Percentiles rank a stretch among this genome's conserved stretches.
phyloP scores from a whole-genome alignment of 192 early-diverging fungal genomes.

The Backusella sp. region DNA sequence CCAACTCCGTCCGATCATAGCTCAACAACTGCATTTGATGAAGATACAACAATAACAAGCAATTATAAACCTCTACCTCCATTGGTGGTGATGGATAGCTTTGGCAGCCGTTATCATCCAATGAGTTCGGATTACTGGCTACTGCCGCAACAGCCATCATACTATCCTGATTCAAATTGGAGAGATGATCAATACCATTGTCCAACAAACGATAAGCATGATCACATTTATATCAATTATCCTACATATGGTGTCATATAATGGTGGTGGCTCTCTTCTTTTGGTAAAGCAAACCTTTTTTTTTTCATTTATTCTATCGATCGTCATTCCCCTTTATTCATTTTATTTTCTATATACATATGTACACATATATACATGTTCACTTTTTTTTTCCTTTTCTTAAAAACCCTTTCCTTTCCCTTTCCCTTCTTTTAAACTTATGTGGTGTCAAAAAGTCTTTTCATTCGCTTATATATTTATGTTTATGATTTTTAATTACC shows the following conservation, averaged over 20 bases:
- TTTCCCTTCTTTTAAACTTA: neutral
- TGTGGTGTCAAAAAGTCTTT: constrained; percentile 6
- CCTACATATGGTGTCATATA: constrained; percentile 3
- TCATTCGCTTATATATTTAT: neutral
- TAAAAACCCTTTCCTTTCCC: constrained; percentile 2
- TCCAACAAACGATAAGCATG: neutral
- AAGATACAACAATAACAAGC: constrained; percentile 5
- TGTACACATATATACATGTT: neutral
- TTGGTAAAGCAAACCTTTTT: neutral
- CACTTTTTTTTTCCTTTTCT: neutral
- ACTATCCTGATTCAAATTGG: neutral
- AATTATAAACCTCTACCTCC: neutral
- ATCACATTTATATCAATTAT: constrained; percentile 10
- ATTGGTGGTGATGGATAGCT: neutral
- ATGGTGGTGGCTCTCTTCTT: neutral
- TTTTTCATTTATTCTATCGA: neutral
- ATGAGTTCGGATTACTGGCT: constrained; percentile 1
- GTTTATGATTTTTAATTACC: constrained; percentile 1
- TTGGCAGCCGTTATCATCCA: neutral
- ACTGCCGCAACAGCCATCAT: neutral
- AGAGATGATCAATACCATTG: neutral
- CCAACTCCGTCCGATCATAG: constrained; percentile 9
- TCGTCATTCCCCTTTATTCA: neutral
- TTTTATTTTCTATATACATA: neutral
- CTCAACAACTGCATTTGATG: neutral